Evolutionary conservation across 2,329 filamentous ascomycete species (phyloP).

Genomic region (Aspergillus amoenus): DNA sequence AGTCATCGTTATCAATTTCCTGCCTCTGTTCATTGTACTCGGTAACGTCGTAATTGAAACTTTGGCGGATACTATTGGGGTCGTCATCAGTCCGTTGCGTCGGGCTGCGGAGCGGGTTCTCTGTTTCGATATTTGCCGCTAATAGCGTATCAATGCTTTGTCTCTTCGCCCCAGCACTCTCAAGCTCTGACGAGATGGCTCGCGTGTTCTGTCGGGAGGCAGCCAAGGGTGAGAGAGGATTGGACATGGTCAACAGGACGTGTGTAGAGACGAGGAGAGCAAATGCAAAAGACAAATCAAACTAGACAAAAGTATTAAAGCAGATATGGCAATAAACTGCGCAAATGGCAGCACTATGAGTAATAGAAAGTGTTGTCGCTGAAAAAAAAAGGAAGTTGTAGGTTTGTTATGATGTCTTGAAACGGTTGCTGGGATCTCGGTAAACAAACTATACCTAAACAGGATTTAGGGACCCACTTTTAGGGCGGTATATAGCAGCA

Average conservation of each 20-base stretch:
- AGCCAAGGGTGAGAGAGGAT: slow-evolving; percentile 42
- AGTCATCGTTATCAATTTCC: slow-evolving; percentile 22
- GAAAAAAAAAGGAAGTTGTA: slow-evolving; percentile 3
- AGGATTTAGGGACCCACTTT: slow-evolving; percentile 9
- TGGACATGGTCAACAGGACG: slow-evolving; percentile 33
- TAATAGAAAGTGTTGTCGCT: neutral
- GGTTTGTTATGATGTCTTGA: slow-evolving; percentile 25
- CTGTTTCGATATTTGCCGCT: slow-evolving; percentile 19
- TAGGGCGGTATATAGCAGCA: slow-evolving; percentile 16
- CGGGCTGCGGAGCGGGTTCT: slow-evolving; percentile 28
- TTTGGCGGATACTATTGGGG: slow-evolving; percentile 15
- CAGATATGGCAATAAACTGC: neutral
- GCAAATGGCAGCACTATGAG: neutral
- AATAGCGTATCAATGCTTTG: slow-evolving; percentile 17
- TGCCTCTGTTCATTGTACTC: slow-evolving; percentile 19
- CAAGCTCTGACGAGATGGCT: slow-evolving; percentile 28
- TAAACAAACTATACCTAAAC: slow-evolving; percentile 34
- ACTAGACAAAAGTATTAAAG: neutral
- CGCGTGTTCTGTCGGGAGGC: slow-evolving; percentile 43
- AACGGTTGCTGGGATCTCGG: slow-evolving; percentile 24
- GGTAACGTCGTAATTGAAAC: slow-evolving; percentile 14
- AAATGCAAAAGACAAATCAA: neutral
- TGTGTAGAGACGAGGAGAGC: neutral
- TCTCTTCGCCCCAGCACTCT: slow-evolving; percentile 15
- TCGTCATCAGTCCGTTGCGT: slow-evolving; percentile 22